phyloP scores from a whole-genome alignment of 768 basidiomycete species.

The Ephemerocybe angulata region DNA sequence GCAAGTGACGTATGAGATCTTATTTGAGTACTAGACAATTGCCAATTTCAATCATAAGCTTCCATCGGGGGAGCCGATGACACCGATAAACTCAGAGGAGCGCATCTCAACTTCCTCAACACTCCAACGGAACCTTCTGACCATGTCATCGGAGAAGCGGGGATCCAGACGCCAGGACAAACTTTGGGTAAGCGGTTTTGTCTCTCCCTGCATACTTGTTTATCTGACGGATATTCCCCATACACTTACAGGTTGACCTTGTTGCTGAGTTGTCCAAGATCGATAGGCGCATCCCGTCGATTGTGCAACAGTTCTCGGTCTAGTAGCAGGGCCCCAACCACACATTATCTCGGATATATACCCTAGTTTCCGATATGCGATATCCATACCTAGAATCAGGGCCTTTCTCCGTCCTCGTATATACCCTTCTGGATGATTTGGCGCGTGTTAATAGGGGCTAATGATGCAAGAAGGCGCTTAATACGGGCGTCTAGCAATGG shows the following conservation, averaged over 20 bases:
- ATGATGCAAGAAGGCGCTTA: too few species aligned
- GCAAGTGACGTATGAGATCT: constrained; percentile 23
- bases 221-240: not conserved
- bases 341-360: too few species aligned
- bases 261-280: not conserved
- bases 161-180: not conserved
- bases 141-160: not conserved
- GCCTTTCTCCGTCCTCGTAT: too few species aligned
- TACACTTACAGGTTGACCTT: not conserved
- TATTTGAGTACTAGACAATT: too few species aligned
- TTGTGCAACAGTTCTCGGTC: not conserved
- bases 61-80: constrained; percentile 21
- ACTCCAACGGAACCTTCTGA: not conserved
- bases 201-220: not conserved
- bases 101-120: constrained; percentile 1
- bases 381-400: too few species aligned
- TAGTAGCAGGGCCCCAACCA: too few species aligned
- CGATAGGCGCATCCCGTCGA: not conserved
- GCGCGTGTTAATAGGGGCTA: too few species aligned
- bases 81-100: not conserved
- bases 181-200: constrained; percentile 1
- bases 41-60: constrained; percentile 38
- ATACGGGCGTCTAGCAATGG: too few species aligned
- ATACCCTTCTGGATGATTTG: too few species aligned
- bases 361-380: too few species aligned